Percentiles rank a stretch among this genome's conserved stretches.
Evolutionary conservation across 441 rosid species (phyloP).

Genomic region (Gossypium lobatum): DNA sequence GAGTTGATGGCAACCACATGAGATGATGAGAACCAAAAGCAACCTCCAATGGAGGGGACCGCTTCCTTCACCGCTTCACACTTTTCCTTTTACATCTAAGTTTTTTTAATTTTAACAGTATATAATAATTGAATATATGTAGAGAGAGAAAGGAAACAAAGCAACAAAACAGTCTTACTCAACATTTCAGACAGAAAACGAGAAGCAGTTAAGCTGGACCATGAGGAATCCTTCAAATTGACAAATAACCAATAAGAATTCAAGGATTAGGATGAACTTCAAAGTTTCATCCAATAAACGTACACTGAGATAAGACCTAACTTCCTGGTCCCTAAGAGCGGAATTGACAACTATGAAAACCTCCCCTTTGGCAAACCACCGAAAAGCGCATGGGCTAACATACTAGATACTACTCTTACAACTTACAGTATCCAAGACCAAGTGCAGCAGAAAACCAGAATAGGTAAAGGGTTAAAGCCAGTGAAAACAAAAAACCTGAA

Average conservation of each 20-base stretch:
- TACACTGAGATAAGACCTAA: slow-evolving; percentile 28
- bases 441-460: neutral
- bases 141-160: slow-evolving; percentile 9
- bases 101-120: neutral
- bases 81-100: slow-evolving; percentile 8
- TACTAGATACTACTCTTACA: neutral
- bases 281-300: slow-evolving; percentile 33
- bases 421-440: too few species aligned
- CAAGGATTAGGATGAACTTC: slow-evolving; percentile 28
- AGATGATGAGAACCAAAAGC: slow-evolving; percentile 14
- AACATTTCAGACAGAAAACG: neutral
- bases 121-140: neutral
- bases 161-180: slow-evolving; percentile 18
- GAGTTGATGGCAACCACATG: slow-evolving; percentile 14
- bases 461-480: neutral
- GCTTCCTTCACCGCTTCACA: neutral
- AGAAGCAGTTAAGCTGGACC: slow-evolving; percentile 9
- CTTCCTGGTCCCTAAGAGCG: slow-evolving; percentile 24
- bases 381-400: slow-evolving; percentile 17
- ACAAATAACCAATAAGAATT: slow-evolving; percentile 34
- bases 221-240: slow-evolving; percentile 33
- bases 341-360: neutral
- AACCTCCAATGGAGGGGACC: slow-evolving; percentile 24
- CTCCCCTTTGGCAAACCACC: slow-evolving; percentile 13
- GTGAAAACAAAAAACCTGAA: too few species aligned